These are phyloP conservation scores for Ophiostoma piceae DNA, from an alignment of 2,329 filamentous ascomycete genomes.

Conservation along the genomic window DNA sequence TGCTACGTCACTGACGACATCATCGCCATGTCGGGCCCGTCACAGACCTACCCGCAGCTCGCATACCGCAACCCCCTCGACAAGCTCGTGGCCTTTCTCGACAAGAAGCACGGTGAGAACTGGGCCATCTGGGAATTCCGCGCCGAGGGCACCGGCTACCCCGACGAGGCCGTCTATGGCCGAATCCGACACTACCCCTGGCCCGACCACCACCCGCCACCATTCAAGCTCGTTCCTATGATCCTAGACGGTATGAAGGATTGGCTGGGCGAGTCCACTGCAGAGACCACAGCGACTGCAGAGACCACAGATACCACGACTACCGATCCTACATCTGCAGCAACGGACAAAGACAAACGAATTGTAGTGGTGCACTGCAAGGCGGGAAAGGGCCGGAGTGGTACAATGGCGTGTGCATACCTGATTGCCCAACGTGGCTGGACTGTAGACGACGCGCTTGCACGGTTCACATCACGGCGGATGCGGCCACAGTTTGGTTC, in stretches of 20 bases:
- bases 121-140: slow-evolving; percentile 99
- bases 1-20: slow-evolving; percentile 90
- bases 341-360: slow-evolving; percentile 33
- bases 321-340: slow-evolving; percentile 38
- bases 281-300: background rate
- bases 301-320: background rate
- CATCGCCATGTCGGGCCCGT: slow-evolving; percentile 74
- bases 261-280: slow-evolving; percentile 57
- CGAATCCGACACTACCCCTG: slow-evolving; percentile 89
- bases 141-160: slow-evolving; percentile 92
- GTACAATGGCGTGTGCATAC: slow-evolving; percentile 82
- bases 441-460: slow-evolving; percentile 49
- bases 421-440: slow-evolving; percentile 77
- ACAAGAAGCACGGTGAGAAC: slow-evolving; percentile 71
- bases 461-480: slow-evolving; percentile 66
- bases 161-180: slow-evolving; percentile 79
- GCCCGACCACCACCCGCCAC: slow-evolving; percentile 95
- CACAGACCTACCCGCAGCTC: slow-evolving; percentile 79
- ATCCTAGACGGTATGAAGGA: slow-evolving; percentile 91
- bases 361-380: slow-evolving; percentile 96
- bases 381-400: slow-evolving; percentile 89
- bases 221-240: slow-evolving; percentile 79
- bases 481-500: slow-evolving; percentile 83
- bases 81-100: slow-evolving; percentile 79
- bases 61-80: slow-evolving; percentile 93